Base-by-base conservation (phyloP, 257 asterid genomes). In the Prunella vulgaris region DNA sequence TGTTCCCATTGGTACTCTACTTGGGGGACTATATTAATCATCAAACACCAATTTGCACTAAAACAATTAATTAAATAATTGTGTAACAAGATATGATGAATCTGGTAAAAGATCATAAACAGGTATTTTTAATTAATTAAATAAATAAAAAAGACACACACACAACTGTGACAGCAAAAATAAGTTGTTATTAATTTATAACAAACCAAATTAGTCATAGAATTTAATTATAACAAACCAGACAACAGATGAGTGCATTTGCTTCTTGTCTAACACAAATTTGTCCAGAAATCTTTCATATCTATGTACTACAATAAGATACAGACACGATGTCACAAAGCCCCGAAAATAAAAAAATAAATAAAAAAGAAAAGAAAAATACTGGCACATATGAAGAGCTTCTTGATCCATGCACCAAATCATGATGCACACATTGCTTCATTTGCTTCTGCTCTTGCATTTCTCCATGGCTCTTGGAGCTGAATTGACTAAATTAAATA, bases 401-500 rank as follows among this genome's bases (percentile, higher is more conserved):
- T 66, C 53, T 38, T 62, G 35, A 67, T 66, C 66, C 79, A 37
- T 28, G n/a, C n/a, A n/a, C n/a, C 66, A 71, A 70, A 60, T 46
- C 60, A 70, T 7, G 42, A 35, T 35, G 12, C 42, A 35, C 42
- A 35, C 30, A 60, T 71, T 38, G 17, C 54, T 71, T 75, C 54
- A 32, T 73, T 72, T 84, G 78, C 78, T 38, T 72, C 87, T 82
- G 84, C 72, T 84, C 87, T 84, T 86, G 90, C 96, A 87, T 79
- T 89, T 89, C 87, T 89, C 96, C 96, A 87, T 82, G 64, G 94
- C 88, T 74, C 92, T 85, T 78, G 96, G 94, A 0, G 94, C 95
- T 89, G 83, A 74, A 76, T 74, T 68, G 4, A 7, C 21, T 8
- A 5, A 1, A 56, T 8, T n/a, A 57, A 9, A 2, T 1, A 35